Conservation (phyloP, 2,329 filamentous ascomycete genomes). For the Aspergillus latus region DNA sequence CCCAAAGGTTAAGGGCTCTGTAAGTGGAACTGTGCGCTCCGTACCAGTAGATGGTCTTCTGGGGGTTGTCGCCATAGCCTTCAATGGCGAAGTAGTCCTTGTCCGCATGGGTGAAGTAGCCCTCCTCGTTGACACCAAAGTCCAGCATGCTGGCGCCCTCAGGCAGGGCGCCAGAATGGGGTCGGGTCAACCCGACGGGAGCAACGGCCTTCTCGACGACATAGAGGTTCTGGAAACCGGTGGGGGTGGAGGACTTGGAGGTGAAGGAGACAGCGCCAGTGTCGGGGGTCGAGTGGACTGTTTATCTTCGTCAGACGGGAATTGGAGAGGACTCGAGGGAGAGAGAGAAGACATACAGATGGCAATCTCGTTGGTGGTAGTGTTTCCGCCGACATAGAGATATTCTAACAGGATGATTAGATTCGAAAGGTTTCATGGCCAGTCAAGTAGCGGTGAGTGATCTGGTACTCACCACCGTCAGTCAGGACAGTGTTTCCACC, state of each 20-base stretch:
- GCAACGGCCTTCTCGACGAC: constrained; percentile 24
- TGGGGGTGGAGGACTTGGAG: constrained; percentile 23
- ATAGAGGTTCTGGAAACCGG: constrained; percentile 32
- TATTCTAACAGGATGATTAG: constrained; percentile 17
- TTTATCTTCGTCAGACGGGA: too few relatives aligned
- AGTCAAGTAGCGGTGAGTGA: background rate
- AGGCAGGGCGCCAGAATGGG: constrained; percentile 30
- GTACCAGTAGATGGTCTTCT: constrained; percentile 30
- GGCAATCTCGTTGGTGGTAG: constrained; percentile 23
- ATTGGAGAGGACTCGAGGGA: too few relatives aligned
- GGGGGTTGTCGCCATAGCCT: constrained; percentile 22
- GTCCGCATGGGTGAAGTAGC: constrained; percentile 28
- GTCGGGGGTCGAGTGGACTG: constrained; percentile 18
- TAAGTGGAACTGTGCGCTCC: constrained; percentile 27
- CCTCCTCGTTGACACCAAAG: constrained; percentile 29
- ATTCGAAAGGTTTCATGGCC: background rate
- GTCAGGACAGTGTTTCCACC: constrained; percentile 27
- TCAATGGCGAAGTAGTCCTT: constrained; percentile 29
- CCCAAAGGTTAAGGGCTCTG: constrained; percentile 21
- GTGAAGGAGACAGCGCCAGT: constrained; percentile 28
- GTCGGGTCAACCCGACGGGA: constrained; percentile 26
- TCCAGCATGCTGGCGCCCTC: constrained; percentile 23
- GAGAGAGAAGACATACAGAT: constrained; percentile 15
- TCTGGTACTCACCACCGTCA: constrained; percentile 28
- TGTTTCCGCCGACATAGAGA: constrained; percentile 25